Base-by-base conservation (phyloP, 2,329 filamentous ascomycete genomes). In the Cladosporium oxysporum region DNA sequence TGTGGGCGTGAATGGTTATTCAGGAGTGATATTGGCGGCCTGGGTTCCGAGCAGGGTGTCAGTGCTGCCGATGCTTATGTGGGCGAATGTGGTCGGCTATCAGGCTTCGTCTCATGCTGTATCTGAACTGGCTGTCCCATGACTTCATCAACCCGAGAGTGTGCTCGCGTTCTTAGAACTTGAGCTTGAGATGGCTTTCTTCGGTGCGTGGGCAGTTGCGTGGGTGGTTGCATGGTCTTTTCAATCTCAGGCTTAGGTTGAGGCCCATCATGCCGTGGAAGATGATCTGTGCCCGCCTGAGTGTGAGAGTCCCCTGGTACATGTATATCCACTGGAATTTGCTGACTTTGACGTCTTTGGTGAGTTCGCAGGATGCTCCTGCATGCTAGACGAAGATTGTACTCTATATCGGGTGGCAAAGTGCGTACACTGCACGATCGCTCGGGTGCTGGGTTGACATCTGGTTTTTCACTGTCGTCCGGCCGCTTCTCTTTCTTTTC, bases 361-460 rank as follows among this genome's bases (percentile, higher is more conserved):
- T 31, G 52, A 31, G 28, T 55, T 33, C 31, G 52, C 52, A 55
- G 14, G 28, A 55, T 31, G 16, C 52, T 55, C 3, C 28, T 55
- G 52, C 52, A 55, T 8, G 52, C 52, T 21, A 55, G 28, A 6
- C 52, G 28, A 4, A 55, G 52, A 12, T 55, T 55, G 18, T 55
- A 31, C 18, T 55, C 52, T 16, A 55, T 55, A 18, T 55, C 28
- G 10, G 52, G 52, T n/a, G 52, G 52, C 5, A 55, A 33, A 11
- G 28, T 21, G 52, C 52, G 52, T 33, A 55, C 52, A 55, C 52
- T 55, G n/a, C 31, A n/a, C 52, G 52, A 55, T 29, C 52, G 28
- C 4, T 55, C 52, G 28, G 29, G 10, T 31, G 52, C 28, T 55
- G 29, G 31, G 5, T 10, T 33, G 52, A 16, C 10, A 18, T 33